Evolutionary conservation across 1,284 basidiomycete genomes (phyloP).

Genomic region (Bjerkandera adusta): DNA sequence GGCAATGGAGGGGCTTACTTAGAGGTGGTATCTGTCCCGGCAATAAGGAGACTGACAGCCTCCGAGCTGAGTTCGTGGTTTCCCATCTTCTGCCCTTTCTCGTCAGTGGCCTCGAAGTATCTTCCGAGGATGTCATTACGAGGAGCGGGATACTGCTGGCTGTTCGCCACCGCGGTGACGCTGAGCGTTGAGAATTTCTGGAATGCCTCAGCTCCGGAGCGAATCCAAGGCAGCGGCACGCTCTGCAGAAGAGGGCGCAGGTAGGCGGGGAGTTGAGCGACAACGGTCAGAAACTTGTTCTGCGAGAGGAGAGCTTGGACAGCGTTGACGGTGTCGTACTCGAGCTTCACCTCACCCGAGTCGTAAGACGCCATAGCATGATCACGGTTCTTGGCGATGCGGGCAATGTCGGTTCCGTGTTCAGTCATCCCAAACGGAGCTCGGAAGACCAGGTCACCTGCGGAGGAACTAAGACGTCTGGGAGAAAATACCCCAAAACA

Average conservation of each 20-base stretch:
- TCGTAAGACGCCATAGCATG: constrained; percentile 11
- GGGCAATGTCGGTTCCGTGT: constrained; percentile 66
- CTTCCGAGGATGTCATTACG: constrained; percentile 16
- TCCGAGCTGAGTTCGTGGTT: constrained; percentile 79
- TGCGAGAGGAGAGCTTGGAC: no score
- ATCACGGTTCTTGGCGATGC: constrained; percentile 40
- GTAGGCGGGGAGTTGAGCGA: constrained; percentile 11
- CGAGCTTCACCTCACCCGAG: background rate
- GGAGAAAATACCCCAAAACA: no score
- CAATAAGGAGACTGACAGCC: constrained; percentile 76
- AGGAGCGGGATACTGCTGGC: constrained; percentile 3
- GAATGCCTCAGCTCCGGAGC: no score
- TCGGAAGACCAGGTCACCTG: constrained; percentile 75
- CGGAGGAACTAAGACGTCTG: background rate
- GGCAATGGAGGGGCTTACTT: constrained; percentile 11
- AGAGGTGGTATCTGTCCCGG: constrained; percentile 45
- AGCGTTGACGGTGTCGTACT: constrained; percentile 11
- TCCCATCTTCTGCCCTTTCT: constrained; percentile 52
- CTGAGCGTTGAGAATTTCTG: constrained; percentile 2
- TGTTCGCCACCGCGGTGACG: constrained; percentile 12
- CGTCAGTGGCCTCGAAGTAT: constrained; percentile 15
- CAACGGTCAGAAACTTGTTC: constrained; percentile 8
- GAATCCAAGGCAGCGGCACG: background rate
- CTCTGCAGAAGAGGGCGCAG: constrained; percentile 10
- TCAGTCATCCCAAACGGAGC: constrained; percentile 85